Evolutionary conservation across 257 asterid genomes (phyloP).

Genomic region (Nicotiana tabacum): DNA sequence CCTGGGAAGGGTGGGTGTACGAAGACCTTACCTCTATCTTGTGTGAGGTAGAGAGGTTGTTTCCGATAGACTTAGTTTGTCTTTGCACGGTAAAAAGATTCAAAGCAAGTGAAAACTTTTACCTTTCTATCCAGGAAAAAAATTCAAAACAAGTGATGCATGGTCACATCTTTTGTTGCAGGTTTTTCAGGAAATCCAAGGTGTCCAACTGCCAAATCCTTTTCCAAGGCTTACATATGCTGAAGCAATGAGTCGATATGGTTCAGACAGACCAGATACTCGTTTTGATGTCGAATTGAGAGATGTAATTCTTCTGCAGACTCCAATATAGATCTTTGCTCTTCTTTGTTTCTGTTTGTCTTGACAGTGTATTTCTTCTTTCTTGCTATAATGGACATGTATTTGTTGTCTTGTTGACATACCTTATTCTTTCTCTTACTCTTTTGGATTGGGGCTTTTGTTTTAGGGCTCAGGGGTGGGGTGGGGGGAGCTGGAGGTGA

Average conservation of each 20-base stretch:
- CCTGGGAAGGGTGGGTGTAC: too few species aligned
- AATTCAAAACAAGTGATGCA: slow-evolving; percentile 7
- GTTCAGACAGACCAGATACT: slow-evolving; percentile 90
- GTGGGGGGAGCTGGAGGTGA: not conserved
- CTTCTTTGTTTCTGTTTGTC: not conserved
- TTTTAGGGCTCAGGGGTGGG: too few species aligned
- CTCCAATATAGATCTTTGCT: slow-evolving; percentile 5
- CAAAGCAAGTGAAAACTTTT: not conserved
- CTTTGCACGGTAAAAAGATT: not conserved
- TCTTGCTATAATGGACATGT: not conserved
- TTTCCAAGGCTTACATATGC: slow-evolving; percentile 91
- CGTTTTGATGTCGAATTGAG: slow-evolving; percentile 79
- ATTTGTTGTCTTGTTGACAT: not conserved
- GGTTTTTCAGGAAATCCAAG: slow-evolving; percentile 82
- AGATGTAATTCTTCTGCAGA: slow-evolving; percentile 48
- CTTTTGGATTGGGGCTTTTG: not conserved
- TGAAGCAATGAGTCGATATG: slow-evolving; percentile 83
- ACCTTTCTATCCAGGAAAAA: not conserved
- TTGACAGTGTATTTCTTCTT: not conserved
- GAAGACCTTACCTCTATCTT: too few species aligned
- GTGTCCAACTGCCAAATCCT: slow-evolving; percentile 80
- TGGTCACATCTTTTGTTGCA: slow-evolving; percentile 30
- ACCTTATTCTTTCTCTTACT: not conserved
- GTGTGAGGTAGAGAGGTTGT: too few species aligned
- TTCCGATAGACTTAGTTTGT: too few species aligned